Evolutionary conservation across 345 rosid species (phyloP), one percentile per base, ranked within the genome.

Genomic region (Stellera chamaejasme): DNA sequence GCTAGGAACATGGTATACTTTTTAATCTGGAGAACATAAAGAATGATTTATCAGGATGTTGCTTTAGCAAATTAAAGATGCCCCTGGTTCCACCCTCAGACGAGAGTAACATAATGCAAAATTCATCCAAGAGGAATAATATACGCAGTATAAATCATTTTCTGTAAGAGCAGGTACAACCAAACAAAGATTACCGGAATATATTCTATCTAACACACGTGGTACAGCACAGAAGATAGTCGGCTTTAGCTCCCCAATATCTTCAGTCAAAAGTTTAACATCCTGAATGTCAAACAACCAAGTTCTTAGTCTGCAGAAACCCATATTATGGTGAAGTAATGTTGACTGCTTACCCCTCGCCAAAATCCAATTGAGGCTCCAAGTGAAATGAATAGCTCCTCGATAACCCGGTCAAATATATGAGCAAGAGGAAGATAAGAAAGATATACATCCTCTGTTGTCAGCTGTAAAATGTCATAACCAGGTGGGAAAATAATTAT

Each of bases 381-480:
- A 16, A 66, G 76, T 59, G 72, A 70, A 65, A 93, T 87, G 61
- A 89, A 81, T 25, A 76, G 65, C 67, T 93, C 99, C 62, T 93
- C 99, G 51, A 93, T 77, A 66, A 80, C 88, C 45, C 97, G 86
- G 56, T 93, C 99, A 68, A 93, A 93, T 64, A 93, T 84, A 54
- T 93, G 99, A 0, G 97, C 99, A 66, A 93, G 87, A 60, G 99
- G 99, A 76, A 93, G 99, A 74, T 82, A 93, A 39, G 99, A 93
- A 47, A 87, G 73, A 65, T 79, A 87, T 6, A 93, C 90, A 72
- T 90, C 99, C 66, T 77, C 72, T 39, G 52, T n/a, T 10, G 82
- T 75, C 66, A 85, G 66, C 99, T 93, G 80, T 50, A 62, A 65
- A 52, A 64, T 62, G 69, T 53, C 59, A 28, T 48, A 68, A 65